These are phyloP conservation scores for Penicillium sclerotigenum DNA, from an alignment of 2,329 filamentous ascomycete species.

Conservation along the genomic window DNA sequence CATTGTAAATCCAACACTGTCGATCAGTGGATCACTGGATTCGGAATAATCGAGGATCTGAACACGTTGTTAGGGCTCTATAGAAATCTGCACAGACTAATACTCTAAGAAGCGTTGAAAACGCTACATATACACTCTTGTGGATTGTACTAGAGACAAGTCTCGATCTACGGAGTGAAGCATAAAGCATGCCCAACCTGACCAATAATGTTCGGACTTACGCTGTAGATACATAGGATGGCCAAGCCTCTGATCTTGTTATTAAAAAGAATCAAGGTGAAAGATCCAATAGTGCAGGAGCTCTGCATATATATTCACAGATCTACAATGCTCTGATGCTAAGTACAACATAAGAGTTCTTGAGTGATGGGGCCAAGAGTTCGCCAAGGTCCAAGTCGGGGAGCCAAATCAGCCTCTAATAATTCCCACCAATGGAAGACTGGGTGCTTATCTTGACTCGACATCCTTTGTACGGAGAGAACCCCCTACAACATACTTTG, in stretches of 20 bases:
- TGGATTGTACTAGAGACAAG: not conserved
- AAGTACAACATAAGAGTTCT: not conserved
- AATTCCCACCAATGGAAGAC: conserved; percentile 22
- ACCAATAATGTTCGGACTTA: not conserved
- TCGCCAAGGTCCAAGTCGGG: conserved; percentile 17
- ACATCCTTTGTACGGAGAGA: not conserved
- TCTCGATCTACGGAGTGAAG: not conserved
- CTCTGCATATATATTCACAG: not conserved
- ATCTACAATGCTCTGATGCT: not conserved
- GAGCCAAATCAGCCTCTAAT: conserved; percentile 18
- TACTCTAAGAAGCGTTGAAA: not conserved
- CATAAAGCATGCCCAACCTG: not conserved
- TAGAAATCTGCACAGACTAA: not conserved
- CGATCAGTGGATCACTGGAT: conserved; percentile 9
- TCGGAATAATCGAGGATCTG: not conserved
- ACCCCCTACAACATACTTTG: not conserved
- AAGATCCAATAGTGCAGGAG: not conserved
- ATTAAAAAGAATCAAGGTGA: not conserved
- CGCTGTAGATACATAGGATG: not conserved
- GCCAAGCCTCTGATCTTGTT: not conserved
- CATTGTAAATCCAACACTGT: not conserved
- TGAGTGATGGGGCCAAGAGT: not conserved
- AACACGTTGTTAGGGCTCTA: not conserved
- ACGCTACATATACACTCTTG: not conserved
- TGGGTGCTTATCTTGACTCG: conserved; percentile 27